Evolutionary conservation across 192 early-diverging fungal species (phyloP), one percentile per base, ranked within the genome.

Genomic region (Diversispora eburnea): DNA sequence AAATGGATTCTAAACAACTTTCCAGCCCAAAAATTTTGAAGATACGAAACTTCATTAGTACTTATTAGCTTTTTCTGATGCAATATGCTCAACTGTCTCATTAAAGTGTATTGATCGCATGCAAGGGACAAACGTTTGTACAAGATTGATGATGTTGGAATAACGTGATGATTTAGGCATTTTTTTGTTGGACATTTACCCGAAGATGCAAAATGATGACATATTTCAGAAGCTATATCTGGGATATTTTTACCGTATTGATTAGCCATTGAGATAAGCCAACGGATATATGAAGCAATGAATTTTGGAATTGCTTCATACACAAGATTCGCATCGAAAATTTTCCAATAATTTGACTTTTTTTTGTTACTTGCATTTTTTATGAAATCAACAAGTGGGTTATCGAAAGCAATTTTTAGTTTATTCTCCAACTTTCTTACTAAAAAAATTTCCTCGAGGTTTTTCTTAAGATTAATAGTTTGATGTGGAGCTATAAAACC

Each of bases 1-100:
- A 60, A 56, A 72, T 46, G 70, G 46, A 46, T n/a, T 59, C 45
- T 43, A 43, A 72, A 19, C 19, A 72, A n/a, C 22, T 10, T 72
- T 49, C 60, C 70, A 60, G 70, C 15, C 70, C 70, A 72, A 20
- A 20, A 60, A 8, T 42, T 60, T 60, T 72, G 70, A 7, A 20
- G 33, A 9, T 3, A 4, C 58, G 0, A 43, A 57, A 70, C 42
- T 2, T 33, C 25, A 56, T 25, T 22, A 19, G 12, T 4, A 47
- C 13, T 69, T 55, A 55, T 25, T 7, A 55, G 33, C 1, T 39
- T 19, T 5, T 60, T 25, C 58, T 59, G 8, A 33, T 33, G 33
- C 0, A 67, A 22, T 60, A 59, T 9, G 41, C 46, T 42, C 3
- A 72, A 46, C 15, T 60, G 22, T 48, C 3, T 5, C 55, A 72